Percentiles rank a stretch among this genome's conserved stretches.
Evolutionary conservation across 2,329 filamentous ascomycete genomes (phyloP).

Genomic region (Fusarium multiceps): DNA sequence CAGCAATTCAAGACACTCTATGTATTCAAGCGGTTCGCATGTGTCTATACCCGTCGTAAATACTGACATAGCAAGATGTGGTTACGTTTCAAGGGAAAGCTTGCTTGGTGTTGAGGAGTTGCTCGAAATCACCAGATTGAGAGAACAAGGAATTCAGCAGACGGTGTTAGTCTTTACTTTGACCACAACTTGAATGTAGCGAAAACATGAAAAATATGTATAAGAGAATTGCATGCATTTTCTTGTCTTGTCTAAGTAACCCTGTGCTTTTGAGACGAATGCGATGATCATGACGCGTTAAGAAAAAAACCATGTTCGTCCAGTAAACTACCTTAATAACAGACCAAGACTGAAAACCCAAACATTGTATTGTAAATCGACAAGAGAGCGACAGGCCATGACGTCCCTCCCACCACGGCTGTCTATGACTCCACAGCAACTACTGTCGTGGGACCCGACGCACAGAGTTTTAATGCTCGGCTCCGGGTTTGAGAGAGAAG

Average conservation of each 20-base stretch:
- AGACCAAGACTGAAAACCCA: conserved; percentile 38
- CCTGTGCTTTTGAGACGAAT: conserved; percentile 42
- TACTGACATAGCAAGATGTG: conserved; percentile 22
- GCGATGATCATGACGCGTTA: conserved; percentile 39
- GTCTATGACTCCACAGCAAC: conserved; percentile 52
- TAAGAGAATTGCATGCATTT: conserved; percentile 39
- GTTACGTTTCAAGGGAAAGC: conserved; percentile 30
- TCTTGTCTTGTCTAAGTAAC: conserved; percentile 45
- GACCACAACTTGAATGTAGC: neutral
- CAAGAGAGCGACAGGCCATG: conserved; percentile 55
- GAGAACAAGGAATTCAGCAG: neutral
- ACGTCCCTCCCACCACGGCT: conserved; percentile 72
- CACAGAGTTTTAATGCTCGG: conserved; percentile 18
- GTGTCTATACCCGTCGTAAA: conserved; percentile 30
- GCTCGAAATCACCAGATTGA: conserved; percentile 14
- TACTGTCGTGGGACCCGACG: conserved; percentile 60
- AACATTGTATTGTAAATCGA: conserved; percentile 30
- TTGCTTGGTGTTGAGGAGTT: conserved; percentile 37
- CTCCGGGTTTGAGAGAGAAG: conserved; percentile 70
- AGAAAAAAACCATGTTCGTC: conserved; percentile 43
- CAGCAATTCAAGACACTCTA: conserved; percentile 8
- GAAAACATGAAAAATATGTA: conserved; percentile 19
- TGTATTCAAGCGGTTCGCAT: conserved; percentile 11
- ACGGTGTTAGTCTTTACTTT: neutral
- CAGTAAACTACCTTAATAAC: conserved; percentile 31